Evolutionary conservation across 495 filamentous ascomycete species (phyloP).

Genomic region (Talaromyces trachyspermus): DNA sequence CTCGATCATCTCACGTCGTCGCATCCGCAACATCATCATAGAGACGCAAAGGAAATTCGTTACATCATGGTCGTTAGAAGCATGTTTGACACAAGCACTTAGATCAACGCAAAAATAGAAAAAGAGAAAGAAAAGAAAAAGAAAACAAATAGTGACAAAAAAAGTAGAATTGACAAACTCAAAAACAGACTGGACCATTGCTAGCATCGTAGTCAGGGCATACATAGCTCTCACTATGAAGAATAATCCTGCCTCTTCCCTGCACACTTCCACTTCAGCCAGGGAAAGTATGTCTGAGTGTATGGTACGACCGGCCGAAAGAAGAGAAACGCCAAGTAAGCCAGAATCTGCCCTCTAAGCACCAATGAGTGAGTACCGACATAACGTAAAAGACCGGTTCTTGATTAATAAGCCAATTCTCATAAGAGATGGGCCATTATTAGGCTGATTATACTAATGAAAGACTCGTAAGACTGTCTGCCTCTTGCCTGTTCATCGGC

Average conservation of each 20-base stretch:
- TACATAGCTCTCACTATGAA: no score
- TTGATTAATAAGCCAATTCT: constrained; percentile 2
- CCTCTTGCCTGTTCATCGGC: constrained; percentile 21
- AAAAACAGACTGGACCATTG: no score
- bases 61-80: constrained; percentile 40
- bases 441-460: constrained; percentile 8
- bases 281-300: constrained; percentile 8
- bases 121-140: constrained; percentile 18
- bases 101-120: constrained; percentile 13
- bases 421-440: constrained; percentile 3
- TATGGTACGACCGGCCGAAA: constrained; percentile 4
- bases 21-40: constrained; percentile 4
- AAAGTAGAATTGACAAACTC: constrained; percentile 5
- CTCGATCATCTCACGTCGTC: constrained; percentile 7
- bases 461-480: neutral
- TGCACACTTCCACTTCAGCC: constrained; percentile 16
- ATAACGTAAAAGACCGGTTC: constrained; percentile 3
- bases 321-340: constrained; percentile 7
- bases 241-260: no score
- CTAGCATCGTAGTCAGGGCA: no score
- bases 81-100: constrained; percentile 13
- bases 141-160: constrained; percentile 17
- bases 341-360: constrained; percentile 3
- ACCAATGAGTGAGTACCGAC: constrained; percentile 1
- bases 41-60: constrained; percentile 36